Conservation (phyloP, 2,329 filamentous ascomycete species). For the Orbilia ellipsospora region DNA sequence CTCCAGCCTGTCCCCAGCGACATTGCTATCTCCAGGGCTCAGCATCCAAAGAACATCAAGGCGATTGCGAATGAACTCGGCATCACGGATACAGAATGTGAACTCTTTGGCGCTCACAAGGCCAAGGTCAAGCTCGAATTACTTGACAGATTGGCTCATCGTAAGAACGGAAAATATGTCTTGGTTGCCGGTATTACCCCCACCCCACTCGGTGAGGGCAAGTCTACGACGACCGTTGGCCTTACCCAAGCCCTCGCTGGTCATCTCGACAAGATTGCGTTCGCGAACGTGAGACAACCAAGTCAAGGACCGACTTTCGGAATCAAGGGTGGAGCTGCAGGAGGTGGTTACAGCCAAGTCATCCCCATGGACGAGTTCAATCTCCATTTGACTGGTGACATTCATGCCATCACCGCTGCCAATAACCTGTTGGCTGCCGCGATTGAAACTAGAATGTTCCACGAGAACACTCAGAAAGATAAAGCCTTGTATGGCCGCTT, state of each 20-base stretch:
- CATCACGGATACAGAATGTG: constrained; percentile 86
- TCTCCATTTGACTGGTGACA: constrained; percentile 95
- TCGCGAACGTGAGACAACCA: constrained; percentile 96
- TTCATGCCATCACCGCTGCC: constrained; percentile 94
- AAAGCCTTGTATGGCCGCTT: constrained; percentile 85
- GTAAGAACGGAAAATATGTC: constrained; percentile 88
- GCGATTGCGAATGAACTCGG: constrained; percentile 85
- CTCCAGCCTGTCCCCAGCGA: constrained; percentile 89
- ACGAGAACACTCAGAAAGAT: constrained; percentile 95
- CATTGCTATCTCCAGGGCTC: constrained; percentile 87
- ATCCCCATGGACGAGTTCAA: constrained; percentile 99
- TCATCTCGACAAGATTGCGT: constrained; percentile 85
- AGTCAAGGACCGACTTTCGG: constrained; percentile 98
- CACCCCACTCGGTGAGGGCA: constrained; percentile 94
- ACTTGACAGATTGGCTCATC: constrained; percentile 84
- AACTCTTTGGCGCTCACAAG: constrained; percentile 95
- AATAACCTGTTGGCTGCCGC: constrained; percentile 94
- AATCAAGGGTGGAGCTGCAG: constrained; percentile 97
- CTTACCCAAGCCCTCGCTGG: constrained; percentile 91
- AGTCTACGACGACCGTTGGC: constrained; percentile 97
- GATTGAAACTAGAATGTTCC: constrained; percentile 98
- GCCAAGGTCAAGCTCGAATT: constrained; percentile 89
- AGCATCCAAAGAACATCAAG: constrained; percentile 91
- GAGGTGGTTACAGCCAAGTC: constrained; percentile 97
- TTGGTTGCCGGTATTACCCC: constrained; percentile 96